Conservation (phyloP, 345 rosid species). For the Salix dunnii region DNA sequence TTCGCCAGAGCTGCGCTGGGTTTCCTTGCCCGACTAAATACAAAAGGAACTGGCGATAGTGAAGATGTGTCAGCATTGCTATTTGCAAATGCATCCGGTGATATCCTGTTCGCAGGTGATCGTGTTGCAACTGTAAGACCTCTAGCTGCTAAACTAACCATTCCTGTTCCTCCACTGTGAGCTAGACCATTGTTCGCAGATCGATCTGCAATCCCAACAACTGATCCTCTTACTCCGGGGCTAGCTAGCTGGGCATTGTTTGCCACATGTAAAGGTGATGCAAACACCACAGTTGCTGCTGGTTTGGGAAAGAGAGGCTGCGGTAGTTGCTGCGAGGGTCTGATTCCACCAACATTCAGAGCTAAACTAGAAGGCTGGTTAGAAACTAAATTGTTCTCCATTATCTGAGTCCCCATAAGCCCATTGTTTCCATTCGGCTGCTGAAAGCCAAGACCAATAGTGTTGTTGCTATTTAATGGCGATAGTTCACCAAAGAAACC, state of each 20-base stretch:
- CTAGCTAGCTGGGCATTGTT: constrained; percentile 36
- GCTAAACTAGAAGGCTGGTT: constrained; percentile 45
- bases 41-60: constrained; percentile 64
- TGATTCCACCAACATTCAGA: constrained; percentile 43
- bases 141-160: constrained; percentile 34
- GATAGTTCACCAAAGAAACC: constrained; percentile 44
- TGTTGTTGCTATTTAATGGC: constrained; percentile 22
- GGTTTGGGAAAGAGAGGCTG: constrained; percentile 66
- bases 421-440: constrained; percentile 51
- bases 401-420: constrained; percentile 27
- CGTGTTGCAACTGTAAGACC: constrained; percentile 41
- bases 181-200: constrained; percentile 40
- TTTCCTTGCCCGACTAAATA: constrained; percentile 73
- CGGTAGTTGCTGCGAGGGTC: constrained; percentile 32
- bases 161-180: constrained; percentile 39
- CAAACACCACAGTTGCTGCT: constrained; percentile 52
- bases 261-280: constrained; percentile 38
- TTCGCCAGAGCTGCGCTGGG: constrained; percentile 66
- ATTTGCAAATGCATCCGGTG: constrained; percentile 70
- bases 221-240: constrained; percentile 41
- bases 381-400: constrained; percentile 27
- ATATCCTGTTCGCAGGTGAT: constrained; percentile 63
- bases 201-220: constrained; percentile 37
- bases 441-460: constrained; percentile 45
- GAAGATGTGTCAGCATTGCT: constrained; percentile 67